These are phyloP conservation scores for Aureobasidium sp. DNA, from an alignment of 2,329 filamentous ascomycete species.

Conservation along the genomic window DNA sequence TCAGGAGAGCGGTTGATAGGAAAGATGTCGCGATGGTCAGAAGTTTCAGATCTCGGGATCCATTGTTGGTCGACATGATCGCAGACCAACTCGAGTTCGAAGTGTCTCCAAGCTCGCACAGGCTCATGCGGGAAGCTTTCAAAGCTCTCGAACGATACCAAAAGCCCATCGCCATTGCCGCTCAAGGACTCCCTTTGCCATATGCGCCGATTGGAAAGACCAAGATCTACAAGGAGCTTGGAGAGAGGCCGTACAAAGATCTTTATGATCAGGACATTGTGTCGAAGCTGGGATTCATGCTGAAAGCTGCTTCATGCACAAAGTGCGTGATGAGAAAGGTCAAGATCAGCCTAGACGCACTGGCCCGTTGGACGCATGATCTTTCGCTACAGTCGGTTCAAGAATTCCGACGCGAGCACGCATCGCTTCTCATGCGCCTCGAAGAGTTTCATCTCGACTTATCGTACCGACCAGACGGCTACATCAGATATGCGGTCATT, in stretches of 20 bases:
- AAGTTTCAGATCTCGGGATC: background rate
- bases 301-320: background rate
- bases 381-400: no score
- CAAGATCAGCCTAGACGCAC: no score
- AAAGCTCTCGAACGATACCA: no score
- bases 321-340: background rate
- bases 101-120: background rate
- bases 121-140: background rate
- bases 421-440: no score
- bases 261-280: background rate
- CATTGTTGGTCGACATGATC: background rate
- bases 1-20: background rate
- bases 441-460: background rate
- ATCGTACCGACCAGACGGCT: fast-evolving
- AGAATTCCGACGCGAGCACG: no score
- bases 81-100: background rate
- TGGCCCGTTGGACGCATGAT: no score
- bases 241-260: background rate
- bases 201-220: background rate
- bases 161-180: background rate
- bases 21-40: no score
- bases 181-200: background rate
- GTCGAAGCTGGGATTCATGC: background rate
- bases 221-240: background rate
- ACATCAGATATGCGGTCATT: no score